Evolutionary conservation across 441 rosid genomes (phyloP).

Genomic region (Gossypium schwendimanii): DNA sequence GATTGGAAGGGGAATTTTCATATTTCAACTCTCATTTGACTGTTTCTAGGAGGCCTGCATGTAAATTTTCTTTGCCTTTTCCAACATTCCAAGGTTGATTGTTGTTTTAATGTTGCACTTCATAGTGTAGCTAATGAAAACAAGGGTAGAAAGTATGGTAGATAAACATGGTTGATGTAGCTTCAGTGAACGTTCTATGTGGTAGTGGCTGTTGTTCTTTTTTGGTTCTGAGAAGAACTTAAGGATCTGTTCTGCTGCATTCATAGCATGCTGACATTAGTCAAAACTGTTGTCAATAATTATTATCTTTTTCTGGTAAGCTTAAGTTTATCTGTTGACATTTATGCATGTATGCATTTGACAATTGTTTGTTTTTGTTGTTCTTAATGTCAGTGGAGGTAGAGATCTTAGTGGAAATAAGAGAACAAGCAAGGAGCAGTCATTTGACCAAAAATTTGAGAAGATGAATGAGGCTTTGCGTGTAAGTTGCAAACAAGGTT

Average conservation of each 20-base stretch:
- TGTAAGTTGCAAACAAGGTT: constrained; percentile 56
- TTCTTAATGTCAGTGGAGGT: constrained; percentile 43
- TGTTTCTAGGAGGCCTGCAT: neutral
- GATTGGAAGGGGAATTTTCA: neutral
- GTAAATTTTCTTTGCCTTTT: neutral
- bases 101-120: neutral
- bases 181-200: neutral
- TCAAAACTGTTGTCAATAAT: neutral
- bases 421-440: constrained; percentile 53
- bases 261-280: neutral
- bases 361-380: constrained; percentile 8
- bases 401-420: constrained; percentile 59
- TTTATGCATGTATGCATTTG: neutral
- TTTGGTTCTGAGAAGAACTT: neutral
- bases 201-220: neutral
- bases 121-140: neutral
- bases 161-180: neutral
- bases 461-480: constrained; percentile 48
- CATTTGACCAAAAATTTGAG: constrained; percentile 52
- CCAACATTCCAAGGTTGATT: neutral
- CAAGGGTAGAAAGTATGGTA: neutral
- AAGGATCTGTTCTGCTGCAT: neutral
- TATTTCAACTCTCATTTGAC: neutral
- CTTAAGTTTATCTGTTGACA: neutral
- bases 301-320: neutral